A percentile compares a stretch with the other conserved stretches of the same genome.
These are phyloP conservation scores for Monosporascus ibericus DNA, from an alignment of 2,329 filamentous ascomycete genomes.

Conservation along the genomic window DNA sequence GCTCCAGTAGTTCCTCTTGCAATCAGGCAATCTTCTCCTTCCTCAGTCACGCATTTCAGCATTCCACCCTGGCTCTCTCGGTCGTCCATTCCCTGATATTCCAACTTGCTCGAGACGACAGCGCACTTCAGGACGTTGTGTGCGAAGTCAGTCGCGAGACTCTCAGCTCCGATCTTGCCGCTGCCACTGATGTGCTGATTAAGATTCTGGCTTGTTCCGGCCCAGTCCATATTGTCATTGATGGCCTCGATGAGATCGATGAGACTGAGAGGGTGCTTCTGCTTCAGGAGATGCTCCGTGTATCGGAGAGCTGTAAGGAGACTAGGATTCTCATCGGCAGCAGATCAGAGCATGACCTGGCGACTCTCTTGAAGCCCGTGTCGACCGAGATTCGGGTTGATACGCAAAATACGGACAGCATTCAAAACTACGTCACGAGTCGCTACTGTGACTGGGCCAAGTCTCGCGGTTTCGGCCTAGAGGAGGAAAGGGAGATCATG, in stretches of 20 bases:
- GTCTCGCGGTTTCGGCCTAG: constrained; percentile 5
- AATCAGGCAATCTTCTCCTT: constrained; percentile 9
- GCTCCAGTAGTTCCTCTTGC: not conserved
- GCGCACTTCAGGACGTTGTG: constrained; percentile 16
- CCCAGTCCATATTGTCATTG: constrained; percentile 18
- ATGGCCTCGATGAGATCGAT: constrained; percentile 25
- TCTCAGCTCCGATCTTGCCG: constrained; percentile 13
- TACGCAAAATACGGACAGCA: no score
- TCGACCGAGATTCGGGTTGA: no score
- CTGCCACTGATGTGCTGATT: constrained; percentile 16
- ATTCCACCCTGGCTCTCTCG: constrained; percentile 5
- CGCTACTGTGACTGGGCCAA: constrained; percentile 1
- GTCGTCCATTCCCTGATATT: constrained; percentile 15
- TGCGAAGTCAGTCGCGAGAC: constrained; percentile 9
- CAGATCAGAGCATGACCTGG: constrained; percentile 17
- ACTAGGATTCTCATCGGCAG: constrained; percentile 18
- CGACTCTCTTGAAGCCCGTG: constrained; percentile 9
- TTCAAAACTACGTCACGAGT: not conserved
- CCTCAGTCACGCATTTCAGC: constrained; percentile 7
- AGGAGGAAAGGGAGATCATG: constrained; percentile 12
- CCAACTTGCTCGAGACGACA: constrained; percentile 10
- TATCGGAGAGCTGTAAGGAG: constrained; percentile 8
- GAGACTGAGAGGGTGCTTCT: constrained; percentile 9
- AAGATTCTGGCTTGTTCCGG: constrained; percentile 14
- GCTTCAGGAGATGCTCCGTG: constrained; percentile 6